These are phyloP conservation scores for Cucurbita ficifolia DNA, from an alignment of 306 rosid genomes.

Conservation along the genomic window DNA sequence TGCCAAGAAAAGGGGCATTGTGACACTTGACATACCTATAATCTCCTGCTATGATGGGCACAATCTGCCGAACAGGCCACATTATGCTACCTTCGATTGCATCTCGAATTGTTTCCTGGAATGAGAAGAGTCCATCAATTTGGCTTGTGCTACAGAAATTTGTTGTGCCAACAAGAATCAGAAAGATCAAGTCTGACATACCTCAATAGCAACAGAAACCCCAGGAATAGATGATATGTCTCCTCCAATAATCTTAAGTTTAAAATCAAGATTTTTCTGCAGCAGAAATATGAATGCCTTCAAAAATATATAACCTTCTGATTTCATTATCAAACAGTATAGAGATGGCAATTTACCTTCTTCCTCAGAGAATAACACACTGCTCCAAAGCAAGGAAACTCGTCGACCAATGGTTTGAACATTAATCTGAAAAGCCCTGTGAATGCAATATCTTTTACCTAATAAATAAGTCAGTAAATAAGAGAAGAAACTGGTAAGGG, in stretches of 20 bases:
- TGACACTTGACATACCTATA: slow-evolving; percentile 55
- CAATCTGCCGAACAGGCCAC: slow-evolving; percentile 78
- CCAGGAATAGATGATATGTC: slow-evolving; percentile 77
- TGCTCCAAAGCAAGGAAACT: slow-evolving; percentile 86
- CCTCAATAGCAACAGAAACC: slow-evolving; percentile 77
- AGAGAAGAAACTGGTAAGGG: not conserved
- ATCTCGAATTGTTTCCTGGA: slow-evolving; percentile 77
- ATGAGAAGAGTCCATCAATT: not conserved
- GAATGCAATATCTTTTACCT: slow-evolving; percentile 97
- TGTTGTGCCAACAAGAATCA: not conserved
- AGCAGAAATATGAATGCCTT: slow-evolving; percentile 7
- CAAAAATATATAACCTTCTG: not conserved
- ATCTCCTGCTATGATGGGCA: slow-evolving; percentile 79
- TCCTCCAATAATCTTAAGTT: slow-evolving; percentile 69
- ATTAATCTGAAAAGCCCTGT: slow-evolving; percentile 99
- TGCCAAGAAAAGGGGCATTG: no score
- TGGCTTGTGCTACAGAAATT: not conserved
- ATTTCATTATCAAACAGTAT: not conserved
- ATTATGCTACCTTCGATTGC: slow-evolving; percentile 81
- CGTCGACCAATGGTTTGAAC: slow-evolving; percentile 78
- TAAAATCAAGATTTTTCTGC: slow-evolving; percentile 88
- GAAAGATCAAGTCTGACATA: slow-evolving; percentile 10
- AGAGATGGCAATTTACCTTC: slow-evolving; percentile 30
- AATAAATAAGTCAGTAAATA: slow-evolving; percentile 31
- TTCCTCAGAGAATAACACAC: slow-evolving; percentile 62